phyloP scores from a whole-genome alignment of 148 eudicot species.

The Arbutus unedo region DNA sequence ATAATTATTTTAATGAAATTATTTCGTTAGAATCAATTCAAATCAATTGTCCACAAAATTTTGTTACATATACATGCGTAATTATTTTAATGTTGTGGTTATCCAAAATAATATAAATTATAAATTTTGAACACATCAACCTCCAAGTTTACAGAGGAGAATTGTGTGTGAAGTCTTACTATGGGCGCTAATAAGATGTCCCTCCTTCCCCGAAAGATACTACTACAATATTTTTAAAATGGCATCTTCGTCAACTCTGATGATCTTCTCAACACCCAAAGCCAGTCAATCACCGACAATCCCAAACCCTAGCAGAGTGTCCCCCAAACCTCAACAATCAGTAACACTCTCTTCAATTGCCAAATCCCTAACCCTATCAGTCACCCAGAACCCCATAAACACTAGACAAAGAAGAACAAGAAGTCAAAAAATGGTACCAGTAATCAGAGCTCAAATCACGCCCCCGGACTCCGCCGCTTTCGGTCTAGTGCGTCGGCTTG shows the following conservation, averaged over 20 bases:
- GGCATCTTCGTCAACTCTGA: conserved; percentile 18
- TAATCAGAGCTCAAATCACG: conserved; percentile 30
- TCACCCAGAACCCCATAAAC: conserved; percentile 10
- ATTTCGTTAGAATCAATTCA: no score
- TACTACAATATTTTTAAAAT: background rate
- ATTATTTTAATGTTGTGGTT: no score
- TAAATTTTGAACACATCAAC: no score
- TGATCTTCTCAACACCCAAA: conserved; percentile 8
- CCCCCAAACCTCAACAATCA: conserved; percentile 14
- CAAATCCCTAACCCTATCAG: conserved; percentile 5
- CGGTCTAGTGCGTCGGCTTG: conserved; percentile 34
- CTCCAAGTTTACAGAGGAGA: no score
- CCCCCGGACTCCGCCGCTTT: background rate
- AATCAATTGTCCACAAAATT: no score
- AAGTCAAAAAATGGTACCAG: conserved; percentile 1
- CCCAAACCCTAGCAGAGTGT: background rate
- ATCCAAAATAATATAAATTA: no score
- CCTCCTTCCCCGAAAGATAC: background rate
- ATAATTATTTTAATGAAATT: no score
- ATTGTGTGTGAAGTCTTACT: no score
- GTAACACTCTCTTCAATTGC: background rate
- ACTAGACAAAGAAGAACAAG: background rate
- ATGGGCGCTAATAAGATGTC: background rate
- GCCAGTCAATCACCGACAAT: conserved; percentile 8
- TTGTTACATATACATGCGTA: no score